A percentile compares a stretch with the other conserved stretches of the same genome.
These are phyloP conservation scores for Clonostachys chloroleuca DNA, from an alignment of 2,329 filamentous ascomycete genomes.

Conservation along the genomic window DNA sequence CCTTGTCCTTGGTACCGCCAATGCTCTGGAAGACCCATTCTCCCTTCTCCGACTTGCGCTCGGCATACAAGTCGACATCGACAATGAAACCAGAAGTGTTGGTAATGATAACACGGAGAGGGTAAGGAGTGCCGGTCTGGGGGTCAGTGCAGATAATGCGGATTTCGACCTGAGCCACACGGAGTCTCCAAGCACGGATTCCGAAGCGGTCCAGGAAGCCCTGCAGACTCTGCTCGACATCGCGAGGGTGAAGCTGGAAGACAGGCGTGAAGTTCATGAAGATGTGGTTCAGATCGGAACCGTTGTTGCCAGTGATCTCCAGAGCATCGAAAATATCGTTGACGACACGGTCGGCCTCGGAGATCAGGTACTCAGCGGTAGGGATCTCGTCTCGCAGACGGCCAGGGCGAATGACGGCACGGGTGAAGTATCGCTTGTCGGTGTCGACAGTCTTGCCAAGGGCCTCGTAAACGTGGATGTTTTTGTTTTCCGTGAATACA, in stretches of 20 bases:
- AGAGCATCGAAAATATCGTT: constrained; percentile 96
- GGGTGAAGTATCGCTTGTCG: constrained; percentile 98
- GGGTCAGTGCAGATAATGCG: constrained; percentile 97
- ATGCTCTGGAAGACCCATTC: constrained; percentile 99
- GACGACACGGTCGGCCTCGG: constrained; percentile 92
- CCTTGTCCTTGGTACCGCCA: constrained; percentile 90
- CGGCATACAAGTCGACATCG: constrained; percentile 94
- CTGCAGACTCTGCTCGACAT: constrained; percentile 89
- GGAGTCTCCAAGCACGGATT: constrained; percentile 89
- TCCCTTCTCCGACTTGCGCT: constrained; percentile 96
- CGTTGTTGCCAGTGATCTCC: constrained; percentile 98
- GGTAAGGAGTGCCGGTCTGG: constrained; percentile 76
- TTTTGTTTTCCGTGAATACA: constrained; percentile 98
- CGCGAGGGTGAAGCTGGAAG: constrained; percentile 83
- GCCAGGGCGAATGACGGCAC: constrained; percentile 89
- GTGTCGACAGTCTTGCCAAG: constrained; percentile 91
- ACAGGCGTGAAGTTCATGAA: constrained; percentile 99
- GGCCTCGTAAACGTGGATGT: constrained; percentile 98
- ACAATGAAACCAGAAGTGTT: constrained; percentile 99
- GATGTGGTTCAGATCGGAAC: constrained; percentile 98
- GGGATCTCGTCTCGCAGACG: constrained; percentile 95
- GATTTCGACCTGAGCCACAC: constrained; percentile 95
- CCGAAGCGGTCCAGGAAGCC: constrained; percentile 97
- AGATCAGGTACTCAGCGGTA: constrained; percentile 97
- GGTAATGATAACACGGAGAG: constrained; percentile 91